Evolutionary conservation across 2,329 filamentous ascomycete genomes (phyloP).

Genomic region (Raffaelea arxii): DNA sequence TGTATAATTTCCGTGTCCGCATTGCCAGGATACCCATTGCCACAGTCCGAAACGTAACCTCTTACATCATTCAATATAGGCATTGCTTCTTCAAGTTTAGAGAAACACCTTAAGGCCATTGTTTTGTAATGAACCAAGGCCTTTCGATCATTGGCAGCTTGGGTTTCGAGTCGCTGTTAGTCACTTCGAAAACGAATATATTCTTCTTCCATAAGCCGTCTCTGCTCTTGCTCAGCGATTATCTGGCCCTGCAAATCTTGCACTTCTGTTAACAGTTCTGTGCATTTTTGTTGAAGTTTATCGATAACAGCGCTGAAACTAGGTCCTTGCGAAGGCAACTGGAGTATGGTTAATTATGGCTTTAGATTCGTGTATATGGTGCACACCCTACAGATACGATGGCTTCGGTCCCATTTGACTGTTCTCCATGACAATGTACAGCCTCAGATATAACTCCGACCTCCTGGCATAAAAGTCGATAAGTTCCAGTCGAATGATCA

Average conservation of each 20-base stretch:
- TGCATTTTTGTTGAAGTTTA: conserved; percentile 1
- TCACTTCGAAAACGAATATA: background rate
- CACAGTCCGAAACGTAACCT: too few relatives aligned
- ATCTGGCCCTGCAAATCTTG: background rate
- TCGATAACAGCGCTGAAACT: conserved; percentile 1
- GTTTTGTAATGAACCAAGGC: background rate
- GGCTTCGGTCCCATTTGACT: background rate
- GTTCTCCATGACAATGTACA: background rate
- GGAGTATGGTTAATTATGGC: background rate
- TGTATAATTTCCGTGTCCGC: too few relatives aligned
- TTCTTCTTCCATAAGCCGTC: background rate
- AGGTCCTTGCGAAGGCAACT: background rate
- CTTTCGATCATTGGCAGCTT: background rate
- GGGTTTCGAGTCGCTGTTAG: background rate
- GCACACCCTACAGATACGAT: background rate
- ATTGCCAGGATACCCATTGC: too few relatives aligned
- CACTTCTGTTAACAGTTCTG: background rate
- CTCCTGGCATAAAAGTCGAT: background rate
- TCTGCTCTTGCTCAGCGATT: background rate
- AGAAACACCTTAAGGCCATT: background rate
- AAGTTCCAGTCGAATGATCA: background rate
- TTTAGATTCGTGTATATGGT: too few relatives aligned
- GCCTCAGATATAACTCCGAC: background rate
- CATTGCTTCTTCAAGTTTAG: background rate
- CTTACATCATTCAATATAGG: background rate